Evolutionary conservation across 129 eudicot species (phyloP), one percentile per base, ranked within the genome.

Genomic region (Saussurea involucrata): DNA sequence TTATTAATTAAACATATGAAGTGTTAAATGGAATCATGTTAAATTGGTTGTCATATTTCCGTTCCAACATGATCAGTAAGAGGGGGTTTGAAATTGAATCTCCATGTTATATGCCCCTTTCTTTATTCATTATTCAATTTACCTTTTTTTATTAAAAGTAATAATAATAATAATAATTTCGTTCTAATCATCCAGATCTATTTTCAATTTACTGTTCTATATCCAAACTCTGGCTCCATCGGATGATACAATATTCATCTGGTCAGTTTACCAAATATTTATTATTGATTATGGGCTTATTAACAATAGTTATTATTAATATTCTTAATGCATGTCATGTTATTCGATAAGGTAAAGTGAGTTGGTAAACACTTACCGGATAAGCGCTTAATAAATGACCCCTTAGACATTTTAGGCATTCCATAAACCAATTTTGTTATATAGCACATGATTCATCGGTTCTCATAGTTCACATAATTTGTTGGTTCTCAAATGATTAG

Each of bases 101-200:
- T 70, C 76, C 76, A 78, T 78, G 82, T 78, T 78, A 61, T 72
- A 65, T 71, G 72, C 72, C 21, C 76, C 70, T 60, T 65, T 61
- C 61, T 78, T 11, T 42, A 70, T 29, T 79, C 36, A 71, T 79
- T 21, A 40, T 71, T 60, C 65, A 8, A 3, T 40, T 71, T 61
- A 29, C 29, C n/a, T n/a, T 2, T 79, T 29, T 66, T 29, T 10
- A 2, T 24, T 25, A 13, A 71, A 57, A 22, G 33, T 32, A 68
- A 24, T 37, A 37, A 37, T 53, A 49, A 17, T 37, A 37, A 37
- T 53, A 49, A 49, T 49, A 53, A 5, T 53, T n/a, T 53, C 0
- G 22, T n/a, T 53, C n/a, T n/a, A 53, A 53, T 53, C 61, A 5
- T 53, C 5, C 61, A 53, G 61, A 53, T 53, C 61, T 53, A 53